Evolutionary conservation across 2,329 filamentous ascomycete species (phyloP).

Genomic region (Tolypocladium tundrense): DNA sequence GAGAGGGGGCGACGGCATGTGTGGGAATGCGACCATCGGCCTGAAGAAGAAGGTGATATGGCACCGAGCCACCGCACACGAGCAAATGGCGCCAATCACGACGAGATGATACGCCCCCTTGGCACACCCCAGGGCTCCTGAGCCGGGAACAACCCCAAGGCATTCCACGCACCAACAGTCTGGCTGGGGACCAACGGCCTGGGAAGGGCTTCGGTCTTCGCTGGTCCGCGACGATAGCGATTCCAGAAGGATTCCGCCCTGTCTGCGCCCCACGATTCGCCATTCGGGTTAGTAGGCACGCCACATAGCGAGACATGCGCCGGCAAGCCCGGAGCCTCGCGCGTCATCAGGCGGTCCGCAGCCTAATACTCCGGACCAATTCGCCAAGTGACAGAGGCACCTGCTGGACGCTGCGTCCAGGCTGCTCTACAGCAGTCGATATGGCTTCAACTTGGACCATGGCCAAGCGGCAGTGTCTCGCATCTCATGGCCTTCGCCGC

Average conservation of each 20-base stretch:
- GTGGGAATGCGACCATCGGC: constrained; percentile 22
- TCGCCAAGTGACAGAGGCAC: neutral
- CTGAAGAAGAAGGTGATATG: constrained; percentile 26
- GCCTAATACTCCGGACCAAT: neutral
- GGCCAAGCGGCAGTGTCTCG: neutral
- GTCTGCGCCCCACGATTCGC: constrained; percentile 1
- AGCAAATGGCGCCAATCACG: constrained; percentile 20
- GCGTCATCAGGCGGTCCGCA: neutral
- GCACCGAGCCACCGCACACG: constrained; percentile 18
- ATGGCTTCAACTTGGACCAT: neutral
- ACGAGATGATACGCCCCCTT: constrained; percentile 15
- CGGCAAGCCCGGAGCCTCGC: constrained; percentile 10
- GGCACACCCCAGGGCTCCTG: constrained; percentile 6
- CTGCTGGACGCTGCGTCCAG: neutral
- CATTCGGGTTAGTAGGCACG: neutral
- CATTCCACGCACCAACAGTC: constrained; percentile 11
- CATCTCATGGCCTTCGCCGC: neutral
- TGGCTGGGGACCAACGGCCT: constrained; percentile 4
- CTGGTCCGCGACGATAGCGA: constrained; percentile 6
- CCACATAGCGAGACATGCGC: neutral
- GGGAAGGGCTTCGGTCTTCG: neutral
- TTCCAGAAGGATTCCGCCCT: constrained; percentile 19
- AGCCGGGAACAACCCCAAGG: constrained; percentile 1
- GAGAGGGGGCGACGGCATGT: constrained; percentile 13
- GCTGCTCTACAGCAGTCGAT: neutral